phyloP scores from a whole-genome alignment of 2,329 filamentous ascomycete genomes.

The Exophiala alcalophila region DNA sequence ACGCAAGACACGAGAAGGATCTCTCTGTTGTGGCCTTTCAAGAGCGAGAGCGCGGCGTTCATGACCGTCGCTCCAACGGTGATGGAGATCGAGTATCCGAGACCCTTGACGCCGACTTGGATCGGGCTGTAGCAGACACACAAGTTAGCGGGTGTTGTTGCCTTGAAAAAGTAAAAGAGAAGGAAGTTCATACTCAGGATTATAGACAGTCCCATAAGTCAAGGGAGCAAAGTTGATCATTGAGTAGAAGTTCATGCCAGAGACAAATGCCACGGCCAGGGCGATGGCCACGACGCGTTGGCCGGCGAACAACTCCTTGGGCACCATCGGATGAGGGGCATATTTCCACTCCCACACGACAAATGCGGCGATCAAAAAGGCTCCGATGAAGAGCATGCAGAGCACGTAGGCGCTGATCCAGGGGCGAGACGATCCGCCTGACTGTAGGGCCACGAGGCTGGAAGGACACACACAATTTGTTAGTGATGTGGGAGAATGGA shows the following conservation, averaged over 20 bases:
- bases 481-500: too few species aligned
- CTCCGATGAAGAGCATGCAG: constrained; percentile 45
- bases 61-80: constrained; percentile 59
- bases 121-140: constrained; percentile 56
- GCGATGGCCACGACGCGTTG: constrained; percentile 52
- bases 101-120: constrained; percentile 60
- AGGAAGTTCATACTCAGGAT: constrained; percentile 37
- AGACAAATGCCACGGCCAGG: constrained; percentile 57
- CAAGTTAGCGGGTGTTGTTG: constrained; percentile 46
- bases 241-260: constrained; percentile 57
- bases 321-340: constrained; percentile 46
- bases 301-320: constrained; percentile 44
- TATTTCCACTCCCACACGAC: constrained; percentile 47
- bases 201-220: constrained; percentile 15
- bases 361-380: constrained; percentile 41
- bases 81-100: constrained; percentile 63
- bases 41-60: constrained; percentile 55
- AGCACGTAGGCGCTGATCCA: constrained; percentile 41
- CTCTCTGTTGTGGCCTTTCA: constrained; percentile 57
- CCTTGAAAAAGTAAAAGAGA: neutral
- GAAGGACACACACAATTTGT: constrained; percentile 5
- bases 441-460: constrained; percentile 23
- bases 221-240: constrained; percentile 57
- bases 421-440: constrained; percentile 21
- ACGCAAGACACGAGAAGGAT: constrained; percentile 58